Base-by-base conservation (phyloP, 768 basidiomycete genomes). In the Boletus edulis region DNA sequence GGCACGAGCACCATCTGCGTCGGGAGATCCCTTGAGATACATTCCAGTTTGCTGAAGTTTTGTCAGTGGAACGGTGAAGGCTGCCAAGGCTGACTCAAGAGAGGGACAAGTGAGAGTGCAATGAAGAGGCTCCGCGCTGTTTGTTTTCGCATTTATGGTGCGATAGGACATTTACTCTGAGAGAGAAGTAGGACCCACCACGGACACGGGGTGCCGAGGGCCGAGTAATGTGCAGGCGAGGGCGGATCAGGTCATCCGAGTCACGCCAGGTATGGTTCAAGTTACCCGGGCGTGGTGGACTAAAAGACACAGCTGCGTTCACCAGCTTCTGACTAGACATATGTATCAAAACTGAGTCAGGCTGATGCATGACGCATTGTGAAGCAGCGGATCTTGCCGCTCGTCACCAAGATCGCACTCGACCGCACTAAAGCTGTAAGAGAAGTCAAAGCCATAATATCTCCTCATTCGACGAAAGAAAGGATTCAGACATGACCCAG, bases 1-100 rank as follows among this genome's bases (percentile, higher is more conserved):
- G 1, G 56, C 58, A 46, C 62, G 59, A 47, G 52, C 53, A 54
- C 60, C 58, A 46, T 56, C 53, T 15, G 62, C 57, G 8, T 64
- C 57, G 12, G 60, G 42, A 29, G 53, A 54, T 12, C 62, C 55
- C 37, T 57, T 55, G 57, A 60, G 62, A 39, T 60, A 60, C 15
- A 51, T 24, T 22, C 62, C 56, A 7, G 46, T 38, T 20, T 44
- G 49, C 31, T 52, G 40, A 27, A 61, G 31, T 54, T 20, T 66
- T 6, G 46, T 52, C 40, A 69, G 38, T 5, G 60, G 54, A 5
- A 54, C 18, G 32, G 35, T 57, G 46, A 55, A 9, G 15, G 46
- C 46, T 1, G 51, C 40, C 2, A 38, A 51, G 3, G 20, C 14
- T n/a, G 38, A 39, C 40, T 39, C 14, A 48, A 52, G 42, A 64